A percentile compares a stretch with the other conserved stretches of the same genome.
phyloP scores from a whole-genome alignment of 306 rosid genomes.

The Lathyrus oleraceus region DNA sequence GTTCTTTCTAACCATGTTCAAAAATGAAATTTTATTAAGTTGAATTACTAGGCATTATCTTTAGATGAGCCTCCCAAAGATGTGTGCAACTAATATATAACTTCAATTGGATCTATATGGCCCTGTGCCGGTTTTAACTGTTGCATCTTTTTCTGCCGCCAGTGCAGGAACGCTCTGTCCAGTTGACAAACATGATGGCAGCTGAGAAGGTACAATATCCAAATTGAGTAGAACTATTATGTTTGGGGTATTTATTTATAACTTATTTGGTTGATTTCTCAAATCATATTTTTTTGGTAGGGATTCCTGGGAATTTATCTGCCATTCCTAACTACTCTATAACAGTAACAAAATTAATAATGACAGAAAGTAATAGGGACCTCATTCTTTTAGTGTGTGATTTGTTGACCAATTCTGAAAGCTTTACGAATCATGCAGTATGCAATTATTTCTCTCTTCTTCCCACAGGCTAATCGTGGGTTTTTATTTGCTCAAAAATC shows the following conservation, averaged over 20 bases:
- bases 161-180: slow-evolving; percentile 55
- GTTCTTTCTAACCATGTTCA: slow-evolving; percentile 16
- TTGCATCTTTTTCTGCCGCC: slow-evolving; percentile 39
- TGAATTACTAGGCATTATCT: neutral
- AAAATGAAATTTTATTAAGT: slow-evolving; percentile 2
- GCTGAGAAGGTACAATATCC: slow-evolving; percentile 60
- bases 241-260: slow-evolving; percentile 12
- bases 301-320: slow-evolving; percentile 13
- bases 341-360: slow-evolving; percentile 21
- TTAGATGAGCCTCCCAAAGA: neutral
- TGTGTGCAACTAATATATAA: slow-evolving; percentile 7
- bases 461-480: neutral
- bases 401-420: slow-evolving; percentile 15
- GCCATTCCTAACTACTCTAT: neutral
- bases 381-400: slow-evolving; percentile 20
- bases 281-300: neutral
- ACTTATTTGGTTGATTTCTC: slow-evolving; percentile 21
- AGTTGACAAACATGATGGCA: slow-evolving; percentile 47
- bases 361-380: neutral
- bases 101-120: slow-evolving; percentile 3
- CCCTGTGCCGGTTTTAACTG: slow-evolving; percentile 41
- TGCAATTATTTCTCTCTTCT: neutral
- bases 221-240: slow-evolving; percentile 11
- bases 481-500: slow-evolving; percentile 26
- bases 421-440: slow-evolving; percentile 8